Conservation (phyloP, 306 rosid genomes). For the Nissolia schottii region DNA sequence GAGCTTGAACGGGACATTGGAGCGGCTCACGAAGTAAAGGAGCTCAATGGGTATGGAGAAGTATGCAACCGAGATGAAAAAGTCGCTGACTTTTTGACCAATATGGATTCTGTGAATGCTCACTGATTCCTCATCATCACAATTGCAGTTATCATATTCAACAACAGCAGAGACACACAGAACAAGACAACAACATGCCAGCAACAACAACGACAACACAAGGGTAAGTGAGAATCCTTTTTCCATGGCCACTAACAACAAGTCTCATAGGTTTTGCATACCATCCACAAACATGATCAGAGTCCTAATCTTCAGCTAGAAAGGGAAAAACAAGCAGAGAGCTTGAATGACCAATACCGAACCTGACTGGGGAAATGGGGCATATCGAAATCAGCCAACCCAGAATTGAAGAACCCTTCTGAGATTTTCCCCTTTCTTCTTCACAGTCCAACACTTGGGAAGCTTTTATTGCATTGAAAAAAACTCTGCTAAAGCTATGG, state of each 20-base stretch:
- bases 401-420: background rate
- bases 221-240: background rate
- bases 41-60: slow-evolving; percentile 89
- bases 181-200: slow-evolving; percentile 15
- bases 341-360: background rate
- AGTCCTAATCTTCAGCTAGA: background rate
- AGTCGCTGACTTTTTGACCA: slow-evolving; percentile 75
- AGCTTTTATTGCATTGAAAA: background rate
- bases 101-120: slow-evolving; percentile 59
- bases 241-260: slow-evolving; percentile 19
- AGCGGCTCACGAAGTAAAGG: slow-evolving; percentile 80
- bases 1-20: slow-evolving; percentile 91
- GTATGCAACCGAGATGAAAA: slow-evolving; percentile 81
- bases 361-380: no score
- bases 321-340: background rate
- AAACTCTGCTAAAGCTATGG: background rate
- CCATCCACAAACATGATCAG: background rate
- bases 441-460: background rate
- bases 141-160: slow-evolving; percentile 44
- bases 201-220: background rate
- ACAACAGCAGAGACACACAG: slow-evolving; percentile 34
- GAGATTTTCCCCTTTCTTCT: background rate
- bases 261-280: background rate
- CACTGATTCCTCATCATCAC: slow-evolving; percentile 63
- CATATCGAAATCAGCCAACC: background rate